Conservation (phyloP, 768 basidiomycete genomes). For the Psilocybe cyanescens region DNA sequence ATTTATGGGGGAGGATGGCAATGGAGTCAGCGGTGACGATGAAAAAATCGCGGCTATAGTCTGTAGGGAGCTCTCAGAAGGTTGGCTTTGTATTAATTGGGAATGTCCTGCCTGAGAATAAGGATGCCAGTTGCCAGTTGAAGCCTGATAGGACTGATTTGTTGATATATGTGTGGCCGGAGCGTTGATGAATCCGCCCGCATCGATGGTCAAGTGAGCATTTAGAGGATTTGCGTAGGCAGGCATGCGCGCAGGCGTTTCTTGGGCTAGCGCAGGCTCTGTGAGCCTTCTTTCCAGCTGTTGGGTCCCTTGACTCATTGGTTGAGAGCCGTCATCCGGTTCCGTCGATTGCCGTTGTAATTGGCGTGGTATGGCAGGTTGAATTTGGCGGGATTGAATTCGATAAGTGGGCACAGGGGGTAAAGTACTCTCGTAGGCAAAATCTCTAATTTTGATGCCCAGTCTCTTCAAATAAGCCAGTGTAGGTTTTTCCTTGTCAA, state of each 20-base stretch:
- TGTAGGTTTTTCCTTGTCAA: constrained; percentile 52
- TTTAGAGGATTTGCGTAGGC: constrained; percentile 17
- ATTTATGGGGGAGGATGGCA: not conserved
- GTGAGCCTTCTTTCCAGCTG: constrained; percentile 35
- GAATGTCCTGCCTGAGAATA: no score
- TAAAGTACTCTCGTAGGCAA: constrained; percentile 69
- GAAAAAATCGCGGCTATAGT: not conserved
- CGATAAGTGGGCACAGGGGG: constrained; percentile 61
- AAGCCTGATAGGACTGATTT: no score
- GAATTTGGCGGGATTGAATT: constrained; percentile 50
- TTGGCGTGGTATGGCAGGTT: constrained; percentile 38
- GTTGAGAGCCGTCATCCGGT: constrained; percentile 24
- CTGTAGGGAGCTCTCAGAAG: no score
- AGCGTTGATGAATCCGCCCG: no score
- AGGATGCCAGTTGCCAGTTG: no score
- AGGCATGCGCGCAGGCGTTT: constrained; percentile 22
- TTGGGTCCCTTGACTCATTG: constrained; percentile 19
- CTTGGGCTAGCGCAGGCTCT: constrained; percentile 31
- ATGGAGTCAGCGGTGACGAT: not conserved
- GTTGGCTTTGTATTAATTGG: no score
- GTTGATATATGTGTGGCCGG: no score
- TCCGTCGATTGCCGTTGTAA: constrained; percentile 39
- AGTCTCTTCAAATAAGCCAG: constrained; percentile 41
- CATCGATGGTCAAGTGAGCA: no score
- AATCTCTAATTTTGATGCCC: constrained; percentile 60